Evolutionary conservation across 192 early-diverging fungal species (phyloP).

Genomic region (Backusella sp.): DNA sequence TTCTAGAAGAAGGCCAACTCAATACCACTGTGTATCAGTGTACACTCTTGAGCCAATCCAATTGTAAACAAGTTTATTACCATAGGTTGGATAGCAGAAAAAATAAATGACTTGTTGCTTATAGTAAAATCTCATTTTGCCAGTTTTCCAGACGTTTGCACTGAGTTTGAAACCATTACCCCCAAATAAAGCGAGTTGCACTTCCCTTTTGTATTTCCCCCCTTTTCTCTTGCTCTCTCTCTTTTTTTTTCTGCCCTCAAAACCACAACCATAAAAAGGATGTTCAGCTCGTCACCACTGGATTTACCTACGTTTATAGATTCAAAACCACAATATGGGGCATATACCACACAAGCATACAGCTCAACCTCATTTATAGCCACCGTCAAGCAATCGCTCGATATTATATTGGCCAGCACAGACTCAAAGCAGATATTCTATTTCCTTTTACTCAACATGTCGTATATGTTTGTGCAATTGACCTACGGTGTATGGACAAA

Average conservation of each 20-base stretch:
- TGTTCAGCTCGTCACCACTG: conserved; percentile 28
- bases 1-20: too few relatives aligned
- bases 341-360: conserved; percentile 6
- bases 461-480: conserved; percentile 91
- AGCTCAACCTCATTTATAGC: conserved; percentile 11
- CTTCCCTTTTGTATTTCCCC: not conserved
- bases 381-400: conserved; percentile 34
- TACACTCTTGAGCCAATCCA: too few relatives aligned
- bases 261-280: not conserved
- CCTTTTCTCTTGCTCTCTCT: not conserved
- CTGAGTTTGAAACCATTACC: not conserved
- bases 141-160: too few relatives aligned
- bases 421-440: conserved; percentile 92
- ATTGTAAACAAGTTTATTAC: too few relatives aligned
- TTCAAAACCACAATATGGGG: conserved; percentile 34
- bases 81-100: too few relatives aligned
- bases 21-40: too few relatives aligned
- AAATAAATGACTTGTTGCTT: too few relatives aligned
- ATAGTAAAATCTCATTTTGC: too few relatives aligned
- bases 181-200: not conserved
- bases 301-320: conserved; percentile 34
- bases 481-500: conserved; percentile 78
- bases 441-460: conserved; percentile 89
- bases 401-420: conserved; percentile 59
- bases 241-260: not conserved